Evolutionary conservation across 148 eudicot species (phyloP), one percentile per base, ranked within the genome.

Genomic region (Rhododendron williamsianum): DNA sequence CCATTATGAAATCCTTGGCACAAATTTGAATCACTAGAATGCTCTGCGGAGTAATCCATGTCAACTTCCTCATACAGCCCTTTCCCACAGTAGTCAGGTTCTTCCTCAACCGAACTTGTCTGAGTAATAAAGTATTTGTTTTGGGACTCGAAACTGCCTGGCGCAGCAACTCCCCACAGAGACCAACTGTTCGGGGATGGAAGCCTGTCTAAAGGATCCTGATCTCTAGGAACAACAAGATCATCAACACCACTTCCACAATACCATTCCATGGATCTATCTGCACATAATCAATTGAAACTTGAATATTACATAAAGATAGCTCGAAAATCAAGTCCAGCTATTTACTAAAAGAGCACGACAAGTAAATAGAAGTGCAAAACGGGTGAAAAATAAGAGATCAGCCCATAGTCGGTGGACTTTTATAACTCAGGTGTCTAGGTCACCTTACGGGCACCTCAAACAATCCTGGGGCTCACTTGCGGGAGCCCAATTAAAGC

Each of bases 251-350:
- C 93, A 43, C 86, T 86, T 54, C 88, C 93, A 79, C 72, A 84
- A 78, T 91, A 91, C 96, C 96, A 94, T 30, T 93, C 96, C 95
- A 92, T 93, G 88, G 88, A 80, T 41, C 83, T 84, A 81, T 81
- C 89, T 90, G 88, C 2, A 65, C 43, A 71, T 41, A 36, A 35
- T 60, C 4, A 51, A 49, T 49, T 21, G 67, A 18, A 52, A 23
- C 6, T 46, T 30, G 46, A 49, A 2, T 38, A 56, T 27, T 38
- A 46, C n/a, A 23, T 38, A 72, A 10, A 4, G 36, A 67, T 9
- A 15, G 52, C 46, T 9, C n/a, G 48, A 81, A 27, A 76, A 6
- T 23, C 33, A 82, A 84, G 30, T 76, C 13, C 78, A 19, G 25
- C 23, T 25, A 30, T 33, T 63, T 4, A 67, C 15, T 7, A 4